Evolutionary conservation across 352 stramenopile species (phyloP), one percentile per base, ranked within the genome.

Genomic region (Peronospora destructor): DNA sequence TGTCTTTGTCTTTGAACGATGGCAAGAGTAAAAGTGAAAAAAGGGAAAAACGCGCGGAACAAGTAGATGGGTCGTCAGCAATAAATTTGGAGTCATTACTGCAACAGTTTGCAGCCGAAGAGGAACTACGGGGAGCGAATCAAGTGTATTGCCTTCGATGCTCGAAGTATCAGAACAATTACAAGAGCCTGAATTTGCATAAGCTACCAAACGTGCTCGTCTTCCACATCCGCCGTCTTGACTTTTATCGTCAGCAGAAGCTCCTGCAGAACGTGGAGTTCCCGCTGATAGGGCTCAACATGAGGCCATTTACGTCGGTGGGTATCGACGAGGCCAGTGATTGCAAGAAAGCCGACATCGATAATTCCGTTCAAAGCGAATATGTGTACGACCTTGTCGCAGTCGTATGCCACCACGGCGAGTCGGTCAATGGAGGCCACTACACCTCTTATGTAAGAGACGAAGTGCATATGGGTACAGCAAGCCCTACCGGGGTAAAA

Each of bases 181-280:
- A 58, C 51, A 88, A 88, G 61, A 78, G 73, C 1, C 60, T 88
- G 36, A 68, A 76, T 28, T 44, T 87, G 37, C 69, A 84, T 36
- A 71, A 56, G 16, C 54, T 86, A 1, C 81, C 81, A 5, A 85
- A 85, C 25, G 61, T 87, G 34, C 71, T 92, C 4, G 75, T 87
- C 9, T 54, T 92, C 21, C 81, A 92, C 38, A 71, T 92, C 25
- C 79, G 84, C 28, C 81, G 81, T 28, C 59, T 90, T 33, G 79
- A 87, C 45, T 87, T 84, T 29, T 71, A 74, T 48, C 68, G 68
- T 12, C 73, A 85, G 45, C 68, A 67, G 36, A 89, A 89, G 51
- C 46, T 79, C 25, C 40, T 48, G 21, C 51, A 69, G n/a, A 62
- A 59, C 14, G 75, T 88, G 4, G 33, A 59, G 23, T 88, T 88